Base-by-base conservation (phyloP, 2,329 filamentous ascomycete genomes). In the Monilinia laxa region DNA sequence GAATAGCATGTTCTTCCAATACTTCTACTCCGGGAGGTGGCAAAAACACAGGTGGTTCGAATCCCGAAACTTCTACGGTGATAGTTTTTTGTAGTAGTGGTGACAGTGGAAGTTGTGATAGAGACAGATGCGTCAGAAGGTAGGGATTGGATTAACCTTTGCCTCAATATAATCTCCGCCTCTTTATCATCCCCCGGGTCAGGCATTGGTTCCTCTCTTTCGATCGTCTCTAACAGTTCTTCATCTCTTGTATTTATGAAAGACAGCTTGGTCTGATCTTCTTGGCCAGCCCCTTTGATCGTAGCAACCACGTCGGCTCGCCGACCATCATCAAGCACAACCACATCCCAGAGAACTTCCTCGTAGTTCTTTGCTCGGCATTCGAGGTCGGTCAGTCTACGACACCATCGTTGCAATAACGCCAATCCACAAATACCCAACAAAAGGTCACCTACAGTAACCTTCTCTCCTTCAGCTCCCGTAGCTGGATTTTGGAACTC, bases 401-500 rank as follows among this genome's bases (percentile, higher is more conserved):
- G 81, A 68, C 85, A 87, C 73, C 81, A 82, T 64, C 81, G 80
- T 73, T 89, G 87, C 28, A 90, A 77, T 67, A 88, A 86, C 5
- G 86, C 85, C 66, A 90, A 77, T 18, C 85, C 85, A 68, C 83
- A 84, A 9, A 89, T 77, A 0, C 85, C 87, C 58, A 87, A 78
- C 4, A 88, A 75, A n/a, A 90, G 78, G 73, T 90, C 87, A 5
- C 82, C 76, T 18, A 88, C 82, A 2, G 86, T 83, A 28, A 90
- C 85, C 56, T 79, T 82, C 73, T 89, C 87, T 11, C 85, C 85
- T 56, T 82, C 80, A 3, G 80, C 78, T 6, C 86, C 86, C 0
- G 86, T 88, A 11, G 84, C 82, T 0, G 87, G 85, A 67, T 88
- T 87, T 63, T 84, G 82, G 67, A 90, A 88, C 75, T 90, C 87